phyloP scores from a whole-genome alignment of 441 rosid species.

The Daphne laureola region DNA sequence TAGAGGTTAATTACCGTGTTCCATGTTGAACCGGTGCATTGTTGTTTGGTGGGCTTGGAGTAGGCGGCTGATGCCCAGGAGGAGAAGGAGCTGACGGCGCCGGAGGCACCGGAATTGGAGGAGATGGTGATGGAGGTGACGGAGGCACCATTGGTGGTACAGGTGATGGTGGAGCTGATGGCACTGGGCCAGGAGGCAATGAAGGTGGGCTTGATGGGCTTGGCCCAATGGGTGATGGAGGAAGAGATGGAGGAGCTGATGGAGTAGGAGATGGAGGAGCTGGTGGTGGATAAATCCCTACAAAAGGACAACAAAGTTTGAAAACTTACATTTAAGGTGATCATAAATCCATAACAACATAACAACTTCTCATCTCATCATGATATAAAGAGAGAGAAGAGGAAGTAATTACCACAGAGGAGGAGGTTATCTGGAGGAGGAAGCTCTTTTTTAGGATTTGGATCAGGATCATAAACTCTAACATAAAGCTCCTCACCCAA shows the following conservation, averaged over 20 bases:
- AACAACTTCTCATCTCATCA: too few species aligned
- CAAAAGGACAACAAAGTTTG: too few species aligned
- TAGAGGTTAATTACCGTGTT: slow-evolving; percentile 21
- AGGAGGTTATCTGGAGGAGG: slow-evolving; percentile 53
- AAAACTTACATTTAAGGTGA: too few species aligned
- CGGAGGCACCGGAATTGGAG: slow-evolving; percentile 7
- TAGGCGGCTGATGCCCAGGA: slow-evolving; percentile 4
- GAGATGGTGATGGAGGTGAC: slow-evolving; percentile 5
- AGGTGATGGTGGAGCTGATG: slow-evolving; percentile 16
- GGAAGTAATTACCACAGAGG: slow-evolving; percentile 29
- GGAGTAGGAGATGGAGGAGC: slow-evolving; percentile 6
- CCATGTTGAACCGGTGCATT: slow-evolving; percentile 6
- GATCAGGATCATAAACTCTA: slow-evolving; percentile 50
- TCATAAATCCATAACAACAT: too few species aligned
- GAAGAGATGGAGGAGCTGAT: slow-evolving; percentile 13
- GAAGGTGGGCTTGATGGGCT: slow-evolving; percentile 14
- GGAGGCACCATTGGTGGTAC: background rate
- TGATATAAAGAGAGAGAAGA: background rate
- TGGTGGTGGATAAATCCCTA: too few species aligned
- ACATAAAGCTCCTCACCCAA: slow-evolving; percentile 51
- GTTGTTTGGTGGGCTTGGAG: background rate
- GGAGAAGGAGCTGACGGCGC: slow-evolving; percentile 12
- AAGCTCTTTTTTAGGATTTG: slow-evolving; percentile 51
- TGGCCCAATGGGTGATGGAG: background rate
- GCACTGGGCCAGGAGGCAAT: background rate